Conservation (phyloP, 805 yeast genomes). For the Maudiozyma saulgeensis region DNA sequence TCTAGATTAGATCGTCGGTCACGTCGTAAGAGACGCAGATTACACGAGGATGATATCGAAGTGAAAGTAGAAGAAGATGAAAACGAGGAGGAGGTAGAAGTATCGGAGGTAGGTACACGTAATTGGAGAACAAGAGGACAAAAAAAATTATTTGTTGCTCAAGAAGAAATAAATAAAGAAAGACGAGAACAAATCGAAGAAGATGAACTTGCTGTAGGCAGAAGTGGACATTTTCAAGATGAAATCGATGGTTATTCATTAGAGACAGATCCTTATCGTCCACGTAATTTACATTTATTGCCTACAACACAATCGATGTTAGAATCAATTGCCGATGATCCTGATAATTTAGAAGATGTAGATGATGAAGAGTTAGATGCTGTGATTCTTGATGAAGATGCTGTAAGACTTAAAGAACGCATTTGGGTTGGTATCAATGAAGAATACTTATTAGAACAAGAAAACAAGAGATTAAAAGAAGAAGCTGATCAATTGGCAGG, state of each 20-base stretch:
- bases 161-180: conserved; percentile 9
- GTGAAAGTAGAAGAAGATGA: conserved; percentile 7
- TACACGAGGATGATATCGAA: neutral
- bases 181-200: conserved; percentile 6
- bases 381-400: conserved; percentile 57
- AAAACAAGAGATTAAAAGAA: conserved; percentile 66
- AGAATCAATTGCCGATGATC: conserved; percentile 46
- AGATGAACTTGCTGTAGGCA: conserved; percentile 8
- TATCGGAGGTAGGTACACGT: neutral
- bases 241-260: conserved; percentile 29
- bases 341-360: conserved; percentile 58
- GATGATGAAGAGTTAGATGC: conserved; percentile 73
- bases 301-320: conserved; percentile 53
- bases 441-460: conserved; percentile 78
- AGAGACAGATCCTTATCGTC: conserved; percentile 37
- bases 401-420: conserved; percentile 62
- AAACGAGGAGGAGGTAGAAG: conserved; percentile 3
- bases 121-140: neutral
- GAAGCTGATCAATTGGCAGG: conserved; percentile 88
- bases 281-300: conserved; percentile 44
- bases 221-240: conserved; percentile 19
- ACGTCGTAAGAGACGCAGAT: neutral
- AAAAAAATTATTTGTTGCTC: conserved; percentile 5
- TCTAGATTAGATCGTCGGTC: neutral
- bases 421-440: conserved; percentile 87